Evolutionary conservation across 257 asterid genomes (phyloP), one percentile per base, ranked within the genome.

Genomic region (Penstemon newberryi): DNA sequence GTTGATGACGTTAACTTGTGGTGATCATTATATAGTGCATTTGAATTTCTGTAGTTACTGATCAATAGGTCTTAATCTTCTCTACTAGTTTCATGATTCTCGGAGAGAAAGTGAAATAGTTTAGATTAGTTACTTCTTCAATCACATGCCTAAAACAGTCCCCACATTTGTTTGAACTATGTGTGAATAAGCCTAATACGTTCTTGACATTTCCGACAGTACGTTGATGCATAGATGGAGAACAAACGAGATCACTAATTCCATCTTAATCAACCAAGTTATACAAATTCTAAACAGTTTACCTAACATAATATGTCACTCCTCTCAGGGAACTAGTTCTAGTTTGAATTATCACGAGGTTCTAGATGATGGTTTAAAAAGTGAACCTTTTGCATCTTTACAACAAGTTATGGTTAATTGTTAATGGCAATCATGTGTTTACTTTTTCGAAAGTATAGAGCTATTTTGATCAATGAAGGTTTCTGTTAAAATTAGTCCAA

Each of bases 1-100:
- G 62, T 40, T 56, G 19, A 9, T 42, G 37, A 56, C 63, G 49
- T 57, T 58, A 47, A 67, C 65, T 54, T 41, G 33, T 66, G 60
- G 62, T 44, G 64, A 60, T 60, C 65, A 45, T 58, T 7, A 66
- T 11, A 7, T 6, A 39, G 63, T 73, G 68, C 13, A 8, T 71
- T 5, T 70, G 18, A 44, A n/a, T 12, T 63, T 67, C 53, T 60
- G 47, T 8, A 12, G 46, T 49, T 42, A 13, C 11, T 1, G 46
- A 3, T 1, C 39, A 61, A 8, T 10, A 7, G 60, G 38, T 41
- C 38, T 60, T 60, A 39, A 38, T 38, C 59, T 43, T 65, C 42
- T 66, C 50, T 4, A 19, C 49, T 54, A 33, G 46, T 61, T 18
- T 49, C 64, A 57, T 11, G 33, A 15, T 73, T 60, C 38, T n/a